phyloP scores from a whole-genome alignment of 1,284 basidiomycete genomes.

The Puccinia horiana region DNA sequence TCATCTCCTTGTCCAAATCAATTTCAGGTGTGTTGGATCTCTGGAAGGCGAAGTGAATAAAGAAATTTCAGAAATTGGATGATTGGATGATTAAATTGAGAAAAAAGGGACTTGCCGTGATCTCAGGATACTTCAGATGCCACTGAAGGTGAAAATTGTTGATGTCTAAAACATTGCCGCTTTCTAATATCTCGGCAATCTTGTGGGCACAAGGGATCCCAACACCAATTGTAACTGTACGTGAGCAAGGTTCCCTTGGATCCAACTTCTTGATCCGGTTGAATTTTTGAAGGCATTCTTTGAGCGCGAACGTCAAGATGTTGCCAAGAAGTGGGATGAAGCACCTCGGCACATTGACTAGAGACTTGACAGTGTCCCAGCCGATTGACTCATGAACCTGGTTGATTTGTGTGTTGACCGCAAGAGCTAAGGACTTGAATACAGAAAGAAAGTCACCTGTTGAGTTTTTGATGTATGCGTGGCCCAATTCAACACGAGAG shows the following conservation, averaged over 20 bases:
- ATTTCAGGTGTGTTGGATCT: neutral
- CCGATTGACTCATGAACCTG: neutral
- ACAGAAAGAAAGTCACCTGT: neutral
- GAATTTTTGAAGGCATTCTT: neutral
- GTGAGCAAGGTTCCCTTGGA: neutral
- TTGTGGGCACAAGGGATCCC: slow-evolving; percentile 1
- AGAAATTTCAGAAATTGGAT: neutral
- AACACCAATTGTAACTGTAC: neutral
- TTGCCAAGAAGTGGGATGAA: neutral
- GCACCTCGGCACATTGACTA: neutral
- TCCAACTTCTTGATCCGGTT: neutral
- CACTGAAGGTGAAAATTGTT: neutral
- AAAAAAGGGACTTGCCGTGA: neutral
- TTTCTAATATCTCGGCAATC: neutral
- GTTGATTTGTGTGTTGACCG: neutral
- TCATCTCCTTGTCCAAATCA: neutral
- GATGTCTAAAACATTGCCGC: neutral
- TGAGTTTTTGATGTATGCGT: neutral
- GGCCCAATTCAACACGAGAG: neutral
- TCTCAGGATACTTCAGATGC: neutral
- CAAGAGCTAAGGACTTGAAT: neutral
- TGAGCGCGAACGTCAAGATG: neutral
- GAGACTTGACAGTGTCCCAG: neutral
- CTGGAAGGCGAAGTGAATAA: neutral
- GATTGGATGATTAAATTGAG: neutral